phyloP scores from a whole-genome alignment of 2,329 filamentous ascomycete genomes.

The Trichoderma arundinaceum region DNA sequence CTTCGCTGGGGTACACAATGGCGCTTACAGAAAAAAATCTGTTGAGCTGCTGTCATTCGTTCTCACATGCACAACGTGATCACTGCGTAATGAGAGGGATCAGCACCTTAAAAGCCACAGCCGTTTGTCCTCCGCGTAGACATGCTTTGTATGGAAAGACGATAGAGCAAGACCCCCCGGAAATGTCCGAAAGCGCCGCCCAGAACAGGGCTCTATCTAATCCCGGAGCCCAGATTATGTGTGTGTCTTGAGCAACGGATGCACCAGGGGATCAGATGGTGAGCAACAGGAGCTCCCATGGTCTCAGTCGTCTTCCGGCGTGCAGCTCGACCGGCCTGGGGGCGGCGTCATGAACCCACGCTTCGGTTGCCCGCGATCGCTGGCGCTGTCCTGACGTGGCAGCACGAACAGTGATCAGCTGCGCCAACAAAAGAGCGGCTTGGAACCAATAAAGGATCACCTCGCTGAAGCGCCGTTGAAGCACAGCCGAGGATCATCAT shows the following conservation, averaged over 20 bases:
- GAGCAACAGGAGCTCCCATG: background rate
- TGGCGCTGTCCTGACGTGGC: constrained; percentile 31
- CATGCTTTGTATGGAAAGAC: constrained; percentile 1
- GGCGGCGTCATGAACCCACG: background rate
- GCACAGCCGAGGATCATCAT: constrained; percentile 29
- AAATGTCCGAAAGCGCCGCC: constrained; percentile 20
- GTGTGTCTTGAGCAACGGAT: constrained; percentile 4
- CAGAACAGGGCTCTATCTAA: background rate
- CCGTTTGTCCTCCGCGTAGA: constrained; percentile 10
- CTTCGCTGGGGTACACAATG: constrained; percentile 18
- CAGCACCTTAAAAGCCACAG: constrained; percentile 24
- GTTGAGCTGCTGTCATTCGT: constrained; percentile 15
- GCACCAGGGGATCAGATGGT: constrained; percentile 1
- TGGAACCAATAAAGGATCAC: constrained; percentile 26
- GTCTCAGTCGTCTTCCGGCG: constrained; percentile 15
- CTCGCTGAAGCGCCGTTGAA: constrained; percentile 17
- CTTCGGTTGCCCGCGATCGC: constrained; percentile 17
- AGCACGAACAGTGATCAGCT: constrained; percentile 32
- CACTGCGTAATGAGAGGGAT: constrained; percentile 28
- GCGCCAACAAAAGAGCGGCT: constrained; percentile 24
- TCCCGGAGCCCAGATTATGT: background rate
- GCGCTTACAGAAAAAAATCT: constrained; percentile 20
- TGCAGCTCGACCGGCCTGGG: constrained; percentile 19
- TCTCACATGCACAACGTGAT: constrained; percentile 25
- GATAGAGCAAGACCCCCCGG: constrained; percentile 13